These are phyloP conservation scores for Saccharomycopsis javanensis DNA, from an alignment of 805 yeast species.

Conservation along the genomic window DNA sequence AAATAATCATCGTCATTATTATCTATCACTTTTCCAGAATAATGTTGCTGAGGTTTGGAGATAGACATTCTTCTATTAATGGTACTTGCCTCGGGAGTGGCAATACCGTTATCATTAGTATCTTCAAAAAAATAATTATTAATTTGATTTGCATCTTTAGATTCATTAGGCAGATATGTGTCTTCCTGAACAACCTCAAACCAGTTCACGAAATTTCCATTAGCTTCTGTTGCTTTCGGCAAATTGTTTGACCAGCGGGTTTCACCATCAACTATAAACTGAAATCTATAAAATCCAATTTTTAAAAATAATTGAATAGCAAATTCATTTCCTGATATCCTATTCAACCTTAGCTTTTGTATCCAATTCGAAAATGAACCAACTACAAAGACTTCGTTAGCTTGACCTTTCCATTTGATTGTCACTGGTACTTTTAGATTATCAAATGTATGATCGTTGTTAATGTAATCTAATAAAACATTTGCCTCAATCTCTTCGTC, in stretches of 20 bases:
- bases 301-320: slow-evolving; percentile 70
- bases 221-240: slow-evolving; percentile 93
- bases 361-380: slow-evolving; percentile 98
- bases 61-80: neutral
- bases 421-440: slow-evolving; percentile 39
- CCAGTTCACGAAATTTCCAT: slow-evolving; percentile 92
- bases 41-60: slow-evolving; percentile 21
- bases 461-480: slow-evolving; percentile 17
- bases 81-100: neutral
- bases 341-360: slow-evolving; percentile 81
- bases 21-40: slow-evolving; percentile 74
- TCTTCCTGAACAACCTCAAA: slow-evolving; percentile 46
- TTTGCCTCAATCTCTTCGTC: slow-evolving; percentile 20
- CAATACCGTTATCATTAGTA: slow-evolving; percentile 4
- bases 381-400: slow-evolving; percentile 86
- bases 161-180: neutral
- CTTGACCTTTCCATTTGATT: slow-evolving; percentile 90
- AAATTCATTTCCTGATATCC: slow-evolving; percentile 35
- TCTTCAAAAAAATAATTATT: slow-evolving; percentile 19
- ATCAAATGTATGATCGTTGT: slow-evolving; percentile 9
- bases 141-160: slow-evolving; percentile 2
- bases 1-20: slow-evolving; percentile 45
- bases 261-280: slow-evolving; percentile 91
- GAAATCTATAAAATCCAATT: slow-evolving; percentile 84
- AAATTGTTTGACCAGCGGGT: slow-evolving; percentile 76